phyloP scores from a whole-genome alignment of 352 stramenopile genomes.

The Globisporangium parvum region DNA sequence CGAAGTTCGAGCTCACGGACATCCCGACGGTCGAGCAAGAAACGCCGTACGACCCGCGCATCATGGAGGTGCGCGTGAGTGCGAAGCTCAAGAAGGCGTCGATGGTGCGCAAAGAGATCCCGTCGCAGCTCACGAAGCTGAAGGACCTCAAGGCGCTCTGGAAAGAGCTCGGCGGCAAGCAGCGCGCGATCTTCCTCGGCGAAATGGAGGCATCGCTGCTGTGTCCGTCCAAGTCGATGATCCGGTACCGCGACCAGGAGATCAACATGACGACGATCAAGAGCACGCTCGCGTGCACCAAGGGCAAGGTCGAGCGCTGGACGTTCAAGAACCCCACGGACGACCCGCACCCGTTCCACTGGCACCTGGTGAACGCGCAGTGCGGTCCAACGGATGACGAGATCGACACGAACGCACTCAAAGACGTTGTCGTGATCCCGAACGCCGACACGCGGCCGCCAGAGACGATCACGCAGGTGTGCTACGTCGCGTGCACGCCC shows the following conservation, averaged over 20 bases:
- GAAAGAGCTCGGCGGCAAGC: conserved; percentile 40
- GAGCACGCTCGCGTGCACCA: conserved; percentile 47
- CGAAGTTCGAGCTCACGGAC: conserved; percentile 45
- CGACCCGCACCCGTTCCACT: conserved; percentile 72
- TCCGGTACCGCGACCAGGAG: conserved; percentile 41
- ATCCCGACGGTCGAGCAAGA: conserved; percentile 30
- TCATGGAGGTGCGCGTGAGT: conserved; percentile 49
- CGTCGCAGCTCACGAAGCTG: conserved; percentile 26
- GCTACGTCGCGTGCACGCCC: conserved; percentile 68
- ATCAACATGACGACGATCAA: conserved; percentile 49
- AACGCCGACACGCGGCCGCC: conserved; percentile 36
- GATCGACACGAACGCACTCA: conserved; percentile 57
- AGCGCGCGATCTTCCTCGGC: conserved; percentile 42
- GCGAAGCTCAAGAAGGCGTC: conserved; percentile 27
- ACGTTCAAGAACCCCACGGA: conserved; percentile 75
- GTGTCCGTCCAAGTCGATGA: conserved; percentile 39
- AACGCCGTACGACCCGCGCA: conserved; percentile 39
- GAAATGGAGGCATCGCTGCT: conserved; percentile 41
- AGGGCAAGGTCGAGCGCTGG: conserved; percentile 74
- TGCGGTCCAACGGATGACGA: conserved; percentile 59
- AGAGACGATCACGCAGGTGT: conserved; percentile 51
- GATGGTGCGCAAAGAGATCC: conserved; percentile 32
- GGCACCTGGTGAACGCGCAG: conserved; percentile 70
- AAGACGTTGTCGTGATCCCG: conserved; percentile 72
- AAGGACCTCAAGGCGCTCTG: conserved; percentile 55